Evolutionary conservation across 164 flowering plant species (phyloP).

Genomic region (Kingdonia uniflora): DNA sequence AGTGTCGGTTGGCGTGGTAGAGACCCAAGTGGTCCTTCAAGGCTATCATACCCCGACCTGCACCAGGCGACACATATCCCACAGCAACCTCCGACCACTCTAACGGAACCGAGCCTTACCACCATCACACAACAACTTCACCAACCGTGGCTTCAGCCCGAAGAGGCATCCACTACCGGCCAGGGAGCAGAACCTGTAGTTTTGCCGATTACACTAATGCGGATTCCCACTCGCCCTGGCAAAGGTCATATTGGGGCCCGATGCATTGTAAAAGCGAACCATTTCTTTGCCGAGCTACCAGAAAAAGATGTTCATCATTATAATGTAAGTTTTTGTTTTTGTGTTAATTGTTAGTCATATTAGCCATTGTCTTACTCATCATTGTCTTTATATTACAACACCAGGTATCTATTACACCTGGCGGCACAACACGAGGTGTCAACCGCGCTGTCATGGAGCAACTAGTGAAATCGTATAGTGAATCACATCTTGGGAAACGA

Average conservation of each 20-base stretch:
- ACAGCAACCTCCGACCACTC: slow-evolving; percentile 23
- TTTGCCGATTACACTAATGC: slow-evolving; percentile 48
- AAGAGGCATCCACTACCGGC: slow-evolving; percentile 15
- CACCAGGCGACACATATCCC: slow-evolving; percentile 63
- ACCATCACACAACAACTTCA: slow-evolving; percentile 32
- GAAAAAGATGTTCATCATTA: slow-evolving; percentile 80
- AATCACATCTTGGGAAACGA: slow-evolving; percentile 76
- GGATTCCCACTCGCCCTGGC: slow-evolving; percentile 72
- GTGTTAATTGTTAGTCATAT: not conserved
- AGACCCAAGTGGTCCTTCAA: slow-evolving; percentile 27
- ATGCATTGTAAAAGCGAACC: slow-evolving; percentile 79
- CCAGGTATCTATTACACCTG: slow-evolving; percentile 86
- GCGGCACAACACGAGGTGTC: slow-evolving; percentile 75
- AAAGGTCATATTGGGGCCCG: slow-evolving; percentile 47
- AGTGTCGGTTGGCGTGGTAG: slow-evolving; percentile 26
- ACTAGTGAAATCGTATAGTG: slow-evolving; percentile 52
- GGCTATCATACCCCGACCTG: slow-evolving; percentile 66
- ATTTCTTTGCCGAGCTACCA: slow-evolving; percentile 75
- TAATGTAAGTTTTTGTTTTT: slow-evolving; percentile 44
- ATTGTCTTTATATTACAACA: not conserved
- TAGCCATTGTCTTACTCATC: not conserved
- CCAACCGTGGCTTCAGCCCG: slow-evolving; percentile 29
- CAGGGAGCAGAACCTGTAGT: slow-evolving; percentile 27
- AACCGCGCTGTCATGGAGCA: slow-evolving; percentile 81
- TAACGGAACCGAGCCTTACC: slow-evolving; percentile 16